These are phyloP conservation scores for Dinochytrium kinnereticum DNA, from an alignment of 371 early-diverging fungal species.

Conservation along the genomic window DNA sequence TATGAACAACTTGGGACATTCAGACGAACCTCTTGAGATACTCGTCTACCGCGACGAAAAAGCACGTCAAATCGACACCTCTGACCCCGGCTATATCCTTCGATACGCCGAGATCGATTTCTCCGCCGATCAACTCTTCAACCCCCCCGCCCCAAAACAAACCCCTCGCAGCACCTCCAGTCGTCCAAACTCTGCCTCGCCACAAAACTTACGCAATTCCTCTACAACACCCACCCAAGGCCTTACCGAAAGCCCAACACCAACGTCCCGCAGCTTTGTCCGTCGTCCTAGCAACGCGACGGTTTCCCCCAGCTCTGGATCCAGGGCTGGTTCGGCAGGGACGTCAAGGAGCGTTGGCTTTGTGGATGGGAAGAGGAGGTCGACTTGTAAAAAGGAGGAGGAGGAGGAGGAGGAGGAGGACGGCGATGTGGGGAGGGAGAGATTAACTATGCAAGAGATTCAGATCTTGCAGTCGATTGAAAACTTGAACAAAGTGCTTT, in stretches of 20 bases:
- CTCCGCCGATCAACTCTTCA: background rate
- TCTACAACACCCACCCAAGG: background rate
- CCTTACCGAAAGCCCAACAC: background rate
- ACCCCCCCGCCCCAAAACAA: background rate
- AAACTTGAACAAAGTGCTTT: conserved; percentile 12
- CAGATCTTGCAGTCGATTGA: conserved; percentile 8
- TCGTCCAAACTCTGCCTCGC: background rate
- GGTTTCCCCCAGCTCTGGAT: background rate
- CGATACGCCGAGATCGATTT: conserved; percentile 13
- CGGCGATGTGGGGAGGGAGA: background rate
- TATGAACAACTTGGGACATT: background rate
- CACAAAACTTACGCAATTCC: background rate
- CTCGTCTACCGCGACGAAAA: conserved; percentile 6
- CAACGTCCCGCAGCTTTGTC: background rate
- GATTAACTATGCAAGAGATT: background rate
- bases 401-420: background rate
- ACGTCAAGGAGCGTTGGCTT: too few relatives aligned
- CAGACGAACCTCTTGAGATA: conserved; percentile 14
- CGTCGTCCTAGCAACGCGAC: background rate
- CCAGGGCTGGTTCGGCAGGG: too few relatives aligned
- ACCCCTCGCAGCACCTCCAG: background rate
- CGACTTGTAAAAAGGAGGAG: background rate
- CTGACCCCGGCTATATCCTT: conserved; percentile 4
- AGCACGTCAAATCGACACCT: background rate
- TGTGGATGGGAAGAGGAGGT: too few relatives aligned